Evolutionary conservation across 169 alveolate species (phyloP).

Genomic region (Eimeria falciformis): DNA sequence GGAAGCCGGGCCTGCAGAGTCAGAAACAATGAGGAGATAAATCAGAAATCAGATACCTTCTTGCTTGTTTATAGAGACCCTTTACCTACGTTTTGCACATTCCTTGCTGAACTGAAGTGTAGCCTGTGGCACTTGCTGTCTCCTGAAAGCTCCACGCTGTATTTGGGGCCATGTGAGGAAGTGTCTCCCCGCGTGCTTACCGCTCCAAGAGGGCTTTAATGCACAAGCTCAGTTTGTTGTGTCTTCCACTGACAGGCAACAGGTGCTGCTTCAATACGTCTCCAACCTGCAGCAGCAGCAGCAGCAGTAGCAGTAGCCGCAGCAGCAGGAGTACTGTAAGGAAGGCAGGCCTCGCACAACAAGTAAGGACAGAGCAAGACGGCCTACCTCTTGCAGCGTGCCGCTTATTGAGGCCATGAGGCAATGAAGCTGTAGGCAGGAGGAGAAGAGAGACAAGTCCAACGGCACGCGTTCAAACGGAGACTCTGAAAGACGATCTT

Average conservation of each 20-base stretch:
- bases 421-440: conserved; percentile 20
- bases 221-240: neutral
- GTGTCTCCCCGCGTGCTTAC: conserved; percentile 4
- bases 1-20: conserved; percentile 12
- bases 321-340: neutral
- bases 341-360: too few species aligned
- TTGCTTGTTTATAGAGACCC: too few species aligned
- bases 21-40: neutral
- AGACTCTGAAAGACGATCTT: neutral
- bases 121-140: too few species aligned
- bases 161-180: too few species aligned
- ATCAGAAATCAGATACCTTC: too few species aligned
- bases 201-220: neutral
- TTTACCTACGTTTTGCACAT: too few species aligned
- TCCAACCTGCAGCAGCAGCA: conserved; percentile 29
- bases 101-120: too few species aligned
- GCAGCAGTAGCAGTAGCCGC: conserved; percentile 20
- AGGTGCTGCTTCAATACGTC: neutral
- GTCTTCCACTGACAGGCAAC: neutral
- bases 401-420: neutral
- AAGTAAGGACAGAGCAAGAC: neutral
- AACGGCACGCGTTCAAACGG: neutral
- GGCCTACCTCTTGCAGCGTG: conserved; percentile 8
- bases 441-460: neutral
- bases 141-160: too few species aligned